phyloP scores from a whole-genome alignment of 495 filamentous ascomycete genomes.

The Penicillium malachiteum region DNA sequence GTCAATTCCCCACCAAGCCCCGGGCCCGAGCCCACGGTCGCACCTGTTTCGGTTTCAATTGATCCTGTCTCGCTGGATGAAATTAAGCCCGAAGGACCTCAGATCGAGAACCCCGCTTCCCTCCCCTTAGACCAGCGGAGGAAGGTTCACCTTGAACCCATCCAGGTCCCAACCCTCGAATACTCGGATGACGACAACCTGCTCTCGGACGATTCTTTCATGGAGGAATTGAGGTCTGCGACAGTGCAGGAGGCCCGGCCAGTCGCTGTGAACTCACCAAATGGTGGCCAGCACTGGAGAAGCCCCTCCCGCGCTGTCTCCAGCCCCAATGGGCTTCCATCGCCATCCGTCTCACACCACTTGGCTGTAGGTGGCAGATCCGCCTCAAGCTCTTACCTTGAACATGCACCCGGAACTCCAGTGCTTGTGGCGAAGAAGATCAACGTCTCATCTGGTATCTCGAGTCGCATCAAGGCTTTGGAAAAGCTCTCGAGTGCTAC shows the following conservation, averaged over 20 bases:
- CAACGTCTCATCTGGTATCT: constrained; percentile 85
- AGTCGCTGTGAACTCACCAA: constrained; percentile 79
- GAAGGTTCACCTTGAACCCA: constrained; percentile 53
- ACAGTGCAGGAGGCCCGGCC: constrained; percentile 81
- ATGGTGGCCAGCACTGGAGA: constrained; percentile 32
- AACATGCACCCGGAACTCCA: constrained; percentile 29
- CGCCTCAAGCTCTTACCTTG: constrained; percentile 36
- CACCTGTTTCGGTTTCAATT: constrained; percentile 18
- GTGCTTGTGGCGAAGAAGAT: constrained; percentile 64
- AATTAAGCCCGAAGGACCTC: constrained; percentile 20
- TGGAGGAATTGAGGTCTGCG: constrained; percentile 84
- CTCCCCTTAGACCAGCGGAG: constrained; percentile 44
- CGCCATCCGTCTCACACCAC: constrained; percentile 39
- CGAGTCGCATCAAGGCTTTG: constrained; percentile 83
- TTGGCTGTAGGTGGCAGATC: constrained; percentile 37
- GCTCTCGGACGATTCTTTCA: constrained; percentile 80
- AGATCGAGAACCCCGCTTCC: constrained; percentile 14
- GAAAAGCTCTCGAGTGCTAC: constrained; percentile 63
- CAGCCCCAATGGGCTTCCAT: constrained; percentile 38
- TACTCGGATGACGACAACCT: constrained; percentile 63
- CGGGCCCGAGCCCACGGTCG: constrained; percentile 17
- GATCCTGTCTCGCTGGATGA: constrained; percentile 18
- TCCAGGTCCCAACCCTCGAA: constrained; percentile 53
- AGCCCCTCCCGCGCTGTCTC: constrained; percentile 52
- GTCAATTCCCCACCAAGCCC: constrained; percentile 18